Evolutionary conservation across 2,329 filamentous ascomycete species (phyloP).

Genomic region (Cryphonectria radicalis): DNA sequence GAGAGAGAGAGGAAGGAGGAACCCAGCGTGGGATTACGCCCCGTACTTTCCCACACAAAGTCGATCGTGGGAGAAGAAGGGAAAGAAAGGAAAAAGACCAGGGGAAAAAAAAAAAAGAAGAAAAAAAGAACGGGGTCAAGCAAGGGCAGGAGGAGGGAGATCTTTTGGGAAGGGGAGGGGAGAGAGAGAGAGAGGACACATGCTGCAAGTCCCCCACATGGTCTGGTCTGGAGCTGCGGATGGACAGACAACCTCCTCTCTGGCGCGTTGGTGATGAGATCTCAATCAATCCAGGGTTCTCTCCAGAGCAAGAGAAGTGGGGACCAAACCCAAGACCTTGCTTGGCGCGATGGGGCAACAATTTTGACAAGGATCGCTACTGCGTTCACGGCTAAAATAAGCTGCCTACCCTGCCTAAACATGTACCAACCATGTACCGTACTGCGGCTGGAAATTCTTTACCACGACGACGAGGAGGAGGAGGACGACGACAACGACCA

Average conservation of each 20-base stretch:
- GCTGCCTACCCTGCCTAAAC: not conserved
- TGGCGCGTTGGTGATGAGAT: not conserved
- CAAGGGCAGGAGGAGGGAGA: not conserved
- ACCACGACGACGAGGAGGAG: not conserved
- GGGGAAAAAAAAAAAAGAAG: not conserved
- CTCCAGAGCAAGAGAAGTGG: not conserved
- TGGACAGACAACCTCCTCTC: not conserved
- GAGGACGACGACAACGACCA: not conserved
- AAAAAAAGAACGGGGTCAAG: not conserved
- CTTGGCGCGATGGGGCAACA: not conserved
- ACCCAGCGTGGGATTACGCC: not conserved
- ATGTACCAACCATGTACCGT: not conserved
- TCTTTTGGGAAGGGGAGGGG: too few relatives aligned
- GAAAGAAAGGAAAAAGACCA: not conserved
- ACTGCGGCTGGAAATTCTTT: not conserved
- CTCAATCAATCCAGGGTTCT: conserved; percentile 3
- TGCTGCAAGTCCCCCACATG: not conserved
- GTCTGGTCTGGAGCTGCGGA: conserved; percentile 5
- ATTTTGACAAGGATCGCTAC: not conserved
- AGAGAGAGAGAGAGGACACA: not conserved
- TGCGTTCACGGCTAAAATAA: not conserved
- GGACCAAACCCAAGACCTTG: not conserved
- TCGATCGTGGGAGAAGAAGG: not conserved
- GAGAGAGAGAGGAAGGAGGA: not conserved
- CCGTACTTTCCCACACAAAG: not conserved